These are phyloP conservation scores for Excoecaria agallocha DNA, from an alignment of 345 rosid genomes.

Conservation along the genomic window DNA sequence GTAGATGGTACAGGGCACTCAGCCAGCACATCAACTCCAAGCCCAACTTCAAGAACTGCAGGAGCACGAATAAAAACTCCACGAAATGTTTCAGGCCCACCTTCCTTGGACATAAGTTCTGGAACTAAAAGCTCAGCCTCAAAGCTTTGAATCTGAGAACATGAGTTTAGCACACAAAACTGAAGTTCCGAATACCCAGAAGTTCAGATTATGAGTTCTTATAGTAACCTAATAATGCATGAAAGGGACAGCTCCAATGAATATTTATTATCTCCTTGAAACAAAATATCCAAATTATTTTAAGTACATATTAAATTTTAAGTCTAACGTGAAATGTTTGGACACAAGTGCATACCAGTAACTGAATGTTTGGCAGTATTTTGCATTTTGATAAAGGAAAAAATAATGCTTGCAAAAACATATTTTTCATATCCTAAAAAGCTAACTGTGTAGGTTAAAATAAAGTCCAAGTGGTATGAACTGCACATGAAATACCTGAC, in stretches of 20 bases:
- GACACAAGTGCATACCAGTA: background rate
- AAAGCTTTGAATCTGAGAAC: conserved; percentile 78
- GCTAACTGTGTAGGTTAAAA: background rate
- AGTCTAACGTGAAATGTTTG: background rate
- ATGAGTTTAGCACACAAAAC: background rate
- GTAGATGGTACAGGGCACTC: conserved; percentile 62
- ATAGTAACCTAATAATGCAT: background rate
- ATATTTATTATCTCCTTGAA: background rate
- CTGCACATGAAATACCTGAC: conserved; percentile 56
- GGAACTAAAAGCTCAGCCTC: conserved; percentile 84
- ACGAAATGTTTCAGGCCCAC: conserved; percentile 80
- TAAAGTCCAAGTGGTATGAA: conserved; percentile 1
- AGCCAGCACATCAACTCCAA: conserved; percentile 83
- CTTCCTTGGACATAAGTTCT: conserved; percentile 67
- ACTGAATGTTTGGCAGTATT: background rate
- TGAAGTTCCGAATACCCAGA: background rate
- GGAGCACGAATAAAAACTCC: conserved; percentile 77
- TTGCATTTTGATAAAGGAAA: background rate
- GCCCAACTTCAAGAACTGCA: conserved; percentile 77
- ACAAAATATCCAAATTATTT: background rate
- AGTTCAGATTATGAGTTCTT: background rate
- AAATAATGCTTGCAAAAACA: too few species aligned
- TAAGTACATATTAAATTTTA: background rate
- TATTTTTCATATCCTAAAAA: background rate
- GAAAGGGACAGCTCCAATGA: background rate